A percentile compares a stretch with the other conserved stretches of the same genome.
These are phyloP conservation scores for Tetracentron sinense DNA, from an alignment of 164 flowering plant genomes.

Conservation along the genomic window DNA sequence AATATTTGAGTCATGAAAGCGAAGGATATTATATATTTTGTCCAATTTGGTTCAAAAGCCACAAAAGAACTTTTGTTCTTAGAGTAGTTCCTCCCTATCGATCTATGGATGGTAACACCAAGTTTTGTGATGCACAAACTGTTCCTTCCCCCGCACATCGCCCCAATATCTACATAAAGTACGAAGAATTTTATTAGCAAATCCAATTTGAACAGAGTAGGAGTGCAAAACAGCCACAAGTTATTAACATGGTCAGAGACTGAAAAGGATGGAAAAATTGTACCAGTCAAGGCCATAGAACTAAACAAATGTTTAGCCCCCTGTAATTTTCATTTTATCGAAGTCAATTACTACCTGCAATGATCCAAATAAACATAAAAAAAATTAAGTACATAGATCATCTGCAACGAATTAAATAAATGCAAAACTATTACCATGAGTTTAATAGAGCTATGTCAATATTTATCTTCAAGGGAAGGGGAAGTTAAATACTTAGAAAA, in stretches of 20 bases:
- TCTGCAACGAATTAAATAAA: too few relatives aligned
- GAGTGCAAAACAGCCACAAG: background rate
- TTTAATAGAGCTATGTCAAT: too few relatives aligned
- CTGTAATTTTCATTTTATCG: slow-evolving; percentile 49
- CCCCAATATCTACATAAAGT: slow-evolving; percentile 40
- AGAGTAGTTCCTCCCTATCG: slow-evolving; percentile 20
- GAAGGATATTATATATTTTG: slow-evolving; percentile 40
- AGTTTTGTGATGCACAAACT: slow-evolving; percentile 13
- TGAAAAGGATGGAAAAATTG: background rate
- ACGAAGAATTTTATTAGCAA: too few relatives aligned
- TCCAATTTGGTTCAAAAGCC: slow-evolving; percentile 61
- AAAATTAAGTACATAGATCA: too few relatives aligned
- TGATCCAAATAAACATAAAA: background rate
- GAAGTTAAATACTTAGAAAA: too few relatives aligned
- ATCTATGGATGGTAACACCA: slow-evolving; percentile 12
- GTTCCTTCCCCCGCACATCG: slow-evolving; percentile 42
- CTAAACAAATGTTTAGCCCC: slow-evolving; percentile 46
- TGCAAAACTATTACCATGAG: too few relatives aligned
- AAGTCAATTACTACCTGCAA: slow-evolving; percentile 9
- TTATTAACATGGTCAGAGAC: background rate
- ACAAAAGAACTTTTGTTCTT: slow-evolving; percentile 40
- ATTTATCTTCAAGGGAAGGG: too few relatives aligned
- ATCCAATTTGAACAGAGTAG: too few relatives aligned
- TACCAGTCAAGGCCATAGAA: slow-evolving; percentile 61
- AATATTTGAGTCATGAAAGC: slow-evolving; percentile 42